Base-by-base conservation (phyloP, 495 filamentous ascomycete species). In the Aspergillus mulundensis region DNA sequence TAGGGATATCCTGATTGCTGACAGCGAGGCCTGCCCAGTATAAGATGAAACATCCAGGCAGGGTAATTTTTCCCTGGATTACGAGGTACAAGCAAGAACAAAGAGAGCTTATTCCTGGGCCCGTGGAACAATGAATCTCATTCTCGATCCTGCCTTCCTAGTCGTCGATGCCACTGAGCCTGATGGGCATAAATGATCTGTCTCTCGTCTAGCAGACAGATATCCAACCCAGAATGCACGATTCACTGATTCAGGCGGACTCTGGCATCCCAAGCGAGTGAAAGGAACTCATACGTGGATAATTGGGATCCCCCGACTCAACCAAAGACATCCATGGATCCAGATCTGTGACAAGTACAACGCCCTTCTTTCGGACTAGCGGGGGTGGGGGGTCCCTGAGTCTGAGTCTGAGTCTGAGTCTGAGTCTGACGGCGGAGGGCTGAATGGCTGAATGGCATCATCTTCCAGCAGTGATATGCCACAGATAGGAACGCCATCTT, bases 321-420 rank as follows among this genome's bases (percentile, higher is more conserved):
- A 47, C 39, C 44, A 42, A 42, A 53, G 30, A 7, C 55, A 43
- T 47, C 58, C 56, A 57, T 61, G 58, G 58, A 50, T 54, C 59
- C 32, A 53, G 43, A 54, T 50, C 55, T 61, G 58, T 60, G 54
- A 63, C 57, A 58, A 30, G 52, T 24, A n/a, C n/a, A 52, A 30
- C 54, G 25, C 25, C 25, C 32, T 57, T 42, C n/a, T 59, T 54
- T 38, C 0, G 57, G 57, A 24, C 34, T 59, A 60, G 57, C 51
- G 25, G 52, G 54, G 46, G 54, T 46, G 47, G 54, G 58, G 50
- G 48, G 45, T 36, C 32, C 32, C 12, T 36, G 32, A 36, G 32
- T 36, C 32, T 10, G 5, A 30, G 32, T 36, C 25, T 28, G 25
- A 28, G 25, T 4, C 25, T 3, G 8, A 28, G 25, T 3, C 25